Base-by-base conservation (phyloP, 352 stramenopile species). In the Peronospora belbahrii region DNA sequence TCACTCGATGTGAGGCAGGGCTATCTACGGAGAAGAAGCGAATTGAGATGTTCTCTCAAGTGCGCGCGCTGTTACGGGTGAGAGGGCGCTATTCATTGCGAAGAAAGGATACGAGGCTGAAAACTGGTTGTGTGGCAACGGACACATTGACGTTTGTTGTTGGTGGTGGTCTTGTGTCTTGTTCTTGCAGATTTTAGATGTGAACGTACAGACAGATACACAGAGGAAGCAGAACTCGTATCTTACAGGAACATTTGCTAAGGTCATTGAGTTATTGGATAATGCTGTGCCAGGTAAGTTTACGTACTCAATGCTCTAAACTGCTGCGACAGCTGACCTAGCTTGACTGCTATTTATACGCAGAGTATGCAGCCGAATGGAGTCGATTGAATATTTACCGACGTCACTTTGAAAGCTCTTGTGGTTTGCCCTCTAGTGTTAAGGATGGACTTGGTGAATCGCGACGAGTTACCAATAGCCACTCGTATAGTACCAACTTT, bases 321-420 rank as follows among this genome's bases (percentile, higher is more conserved):
- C 20, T 42, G 44, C 24, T 17, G 27, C 13, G 14, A 31, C 19
- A n/a, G 6, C 39, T 62, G 34, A 48, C 23, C 1, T 2, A 11
- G 13, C 11, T 15, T 41, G 18, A 4, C 33, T 52, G 2, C 17
- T 39, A 13, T 19, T 6, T 15, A 24, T 31, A 1, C 20, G 40
- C 22, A 86, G 77, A 87, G 8, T 88, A 69, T 36, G 67, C 73
- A 10, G 69, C 71, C 7, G 79, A 88, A 46, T 83, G 71, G 70
- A 85, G 75, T 45, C 75, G 69, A 37, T 40, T 90, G 23, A 90
- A 90, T 43, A 74, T 88, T 50, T 83, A 83, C 18, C 69, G 76
- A 2, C 76, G 75, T 18, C 74, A 90, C 43, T 87, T 90, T 50
- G 79, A 90, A 62, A 83, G 70, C 55, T 66, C 74, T 37, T 87